These are phyloP conservation scores for Darksidea phi DNA, from an alignment of 495 filamentous ascomycete species.

Conservation along the genomic window DNA sequence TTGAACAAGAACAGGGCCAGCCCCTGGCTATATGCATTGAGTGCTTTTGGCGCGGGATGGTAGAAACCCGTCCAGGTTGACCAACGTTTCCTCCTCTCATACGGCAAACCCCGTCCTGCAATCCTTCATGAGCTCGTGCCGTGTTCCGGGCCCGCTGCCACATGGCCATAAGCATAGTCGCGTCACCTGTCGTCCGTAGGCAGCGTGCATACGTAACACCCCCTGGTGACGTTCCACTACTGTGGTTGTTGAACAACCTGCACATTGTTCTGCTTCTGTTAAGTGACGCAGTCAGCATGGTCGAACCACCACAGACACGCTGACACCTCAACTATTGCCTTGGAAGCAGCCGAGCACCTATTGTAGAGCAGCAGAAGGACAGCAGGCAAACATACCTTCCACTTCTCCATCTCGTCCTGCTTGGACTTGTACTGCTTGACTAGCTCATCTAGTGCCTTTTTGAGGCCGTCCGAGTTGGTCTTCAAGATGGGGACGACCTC, in stretches of 20 bases:
- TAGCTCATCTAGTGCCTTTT: slow-evolving; percentile 92
- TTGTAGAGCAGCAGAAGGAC: not conserved
- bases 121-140: slow-evolving; percentile 17
- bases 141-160: slow-evolving; percentile 14
- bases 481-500: slow-evolving; percentile 87
- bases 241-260: slow-evolving; percentile 78
- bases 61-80: not conserved
- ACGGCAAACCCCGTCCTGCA: slow-evolving; percentile 9
- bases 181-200: slow-evolving; percentile 3
- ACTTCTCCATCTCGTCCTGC: slow-evolving; percentile 92
- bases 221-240: slow-evolving; percentile 46
- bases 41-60: slow-evolving; percentile 24
- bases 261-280: slow-evolving; percentile 96
- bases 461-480: slow-evolving; percentile 93
- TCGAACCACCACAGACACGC: not conserved
- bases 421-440: slow-evolving; percentile 96
- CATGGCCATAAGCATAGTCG: not conserved
- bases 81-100: slow-evolving; percentile 1
- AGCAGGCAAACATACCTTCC: slow-evolving; percentile 71
- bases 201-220: slow-evolving; percentile 7
- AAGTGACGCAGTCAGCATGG: slow-evolving; percentile 8
- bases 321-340: not conserved
- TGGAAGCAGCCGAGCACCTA: not conserved
- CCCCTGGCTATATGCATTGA: slow-evolving; percentile 15
- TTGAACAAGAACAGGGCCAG: too few relatives aligned